A percentile compares a stretch with the other conserved stretches of the same genome.
phyloP scores from a whole-genome alignment of 2,329 filamentous ascomycete species.

The Chaetomiaceae sp. region DNA sequence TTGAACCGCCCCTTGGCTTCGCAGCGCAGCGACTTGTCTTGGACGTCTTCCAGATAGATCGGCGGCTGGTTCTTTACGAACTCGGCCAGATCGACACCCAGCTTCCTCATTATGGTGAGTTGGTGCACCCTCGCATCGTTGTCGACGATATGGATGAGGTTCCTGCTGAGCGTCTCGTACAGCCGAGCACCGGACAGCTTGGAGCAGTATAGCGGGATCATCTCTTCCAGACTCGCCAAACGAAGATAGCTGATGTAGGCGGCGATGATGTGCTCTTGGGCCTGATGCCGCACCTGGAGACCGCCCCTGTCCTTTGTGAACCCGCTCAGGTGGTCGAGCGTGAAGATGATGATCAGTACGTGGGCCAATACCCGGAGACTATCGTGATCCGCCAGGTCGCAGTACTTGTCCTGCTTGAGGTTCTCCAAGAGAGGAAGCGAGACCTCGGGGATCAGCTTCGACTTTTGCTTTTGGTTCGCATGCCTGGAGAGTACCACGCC shows the following conservation, averaged over 20 bases:
- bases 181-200: conserved; percentile 60
- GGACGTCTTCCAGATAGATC: conserved; percentile 45
- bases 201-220: conserved; percentile 84
- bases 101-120: conserved; percentile 67
- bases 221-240: conserved; percentile 62
- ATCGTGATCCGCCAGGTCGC: conserved; percentile 53
- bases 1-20: conserved; percentile 42
- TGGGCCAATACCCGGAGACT: conserved; percentile 65
- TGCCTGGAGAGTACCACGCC: conserved; percentile 45
- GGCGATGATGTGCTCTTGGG: conserved; percentile 69
- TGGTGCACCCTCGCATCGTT: conserved; percentile 58
- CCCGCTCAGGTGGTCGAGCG: conserved; percentile 49
- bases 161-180: conserved; percentile 66
- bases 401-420: conserved; percentile 41
- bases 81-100: conserved; percentile 63
- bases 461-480: conserved; percentile 39
- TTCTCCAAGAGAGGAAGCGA: conserved; percentile 31
- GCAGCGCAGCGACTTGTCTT: conserved; percentile 30
- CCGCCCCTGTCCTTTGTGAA: conserved; percentile 33
- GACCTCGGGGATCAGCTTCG: conserved; percentile 38
- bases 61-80: conserved; percentile 66
- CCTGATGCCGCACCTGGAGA: conserved; percentile 33
- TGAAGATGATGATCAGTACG: conserved; percentile 56
- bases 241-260: conserved; percentile 78
- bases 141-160: conserved; percentile 68